Conservation (phyloP, 1,139 yeast species). For the Blastobotrys capitulatus region DNA sequence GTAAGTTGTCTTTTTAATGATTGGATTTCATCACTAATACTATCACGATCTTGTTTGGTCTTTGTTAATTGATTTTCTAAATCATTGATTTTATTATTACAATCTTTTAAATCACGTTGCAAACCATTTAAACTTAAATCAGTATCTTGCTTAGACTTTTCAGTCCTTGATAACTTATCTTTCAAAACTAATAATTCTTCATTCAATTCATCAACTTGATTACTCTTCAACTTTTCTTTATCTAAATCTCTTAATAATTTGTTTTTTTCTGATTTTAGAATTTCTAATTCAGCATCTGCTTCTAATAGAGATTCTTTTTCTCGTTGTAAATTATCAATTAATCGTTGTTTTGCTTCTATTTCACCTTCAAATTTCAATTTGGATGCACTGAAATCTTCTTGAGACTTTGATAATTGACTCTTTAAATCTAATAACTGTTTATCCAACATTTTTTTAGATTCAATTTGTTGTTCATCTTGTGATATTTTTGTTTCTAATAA, state of each 20-base stretch:
- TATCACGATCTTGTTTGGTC: constrained; percentile 40
- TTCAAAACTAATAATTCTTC: constrained; percentile 34
- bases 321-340: constrained; percentile 21
- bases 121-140: constrained; percentile 17
- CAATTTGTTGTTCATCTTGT: constrained; percentile 23
- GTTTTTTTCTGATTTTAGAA: constrained; percentile 20
- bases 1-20: constrained; percentile 22
- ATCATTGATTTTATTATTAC: constrained; percentile 18
- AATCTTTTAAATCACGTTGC: constrained; percentile 21
- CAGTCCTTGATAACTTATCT: constrained; percentile 36
- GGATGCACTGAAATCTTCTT: constrained; percentile 24
- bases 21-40: constrained; percentile 26
- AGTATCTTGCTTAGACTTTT: constrained; percentile 23
- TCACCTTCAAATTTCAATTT: constrained; percentile 23
- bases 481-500: constrained; percentile 28
- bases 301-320: constrained; percentile 21
- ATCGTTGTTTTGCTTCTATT: constrained; percentile 23
- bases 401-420: constrained; percentile 24
- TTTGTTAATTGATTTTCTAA: constrained; percentile 27
- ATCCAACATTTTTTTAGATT: constrained; percentile 23
- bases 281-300: constrained; percentile 14
- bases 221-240: constrained; percentile 20
- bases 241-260: constrained; percentile 23
- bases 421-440: constrained; percentile 23
- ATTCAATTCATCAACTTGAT: constrained; percentile 18